Evolutionary conservation across 257 asterid species (phyloP).

Genomic region (Verbena officinalis): DNA sequence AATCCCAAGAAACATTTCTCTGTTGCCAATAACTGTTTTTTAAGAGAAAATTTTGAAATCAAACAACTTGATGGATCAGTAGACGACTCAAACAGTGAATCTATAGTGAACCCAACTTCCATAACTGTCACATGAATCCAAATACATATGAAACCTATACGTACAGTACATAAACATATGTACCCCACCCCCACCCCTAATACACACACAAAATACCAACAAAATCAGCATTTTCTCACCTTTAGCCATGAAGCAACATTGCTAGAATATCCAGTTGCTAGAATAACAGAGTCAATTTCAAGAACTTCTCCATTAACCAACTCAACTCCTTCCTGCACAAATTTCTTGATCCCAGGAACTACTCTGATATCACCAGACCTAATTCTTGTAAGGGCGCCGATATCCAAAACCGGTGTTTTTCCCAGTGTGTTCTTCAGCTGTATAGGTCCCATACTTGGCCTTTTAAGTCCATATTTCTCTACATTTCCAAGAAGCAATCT

Average conservation of each 20-base stretch:
- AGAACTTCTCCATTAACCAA: constrained; percentile 61
- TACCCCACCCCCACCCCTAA: not conserved
- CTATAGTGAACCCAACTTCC: constrained; percentile 53
- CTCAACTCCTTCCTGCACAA: constrained; percentile 62
- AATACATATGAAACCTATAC: constrained; percentile 10
- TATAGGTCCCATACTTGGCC: constrained; percentile 78
- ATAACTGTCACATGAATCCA: constrained; percentile 54
- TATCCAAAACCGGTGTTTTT: constrained; percentile 89
- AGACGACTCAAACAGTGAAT: constrained; percentile 41
- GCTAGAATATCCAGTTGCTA: constrained; percentile 94
- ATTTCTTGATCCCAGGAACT: constrained; percentile 77
- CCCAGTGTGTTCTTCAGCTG: constrained; percentile 75
- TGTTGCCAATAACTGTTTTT: constrained; percentile 20
- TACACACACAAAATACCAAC: not conserved
- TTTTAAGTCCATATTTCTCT: constrained; percentile 68
- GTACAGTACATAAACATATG: not conserved
- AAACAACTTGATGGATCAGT: constrained; percentile 33
- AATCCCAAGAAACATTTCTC: constrained; percentile 16
- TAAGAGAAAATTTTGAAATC: not conserved
- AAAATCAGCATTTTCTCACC: constrained; percentile 43
- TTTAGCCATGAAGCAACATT: constrained; percentile 93
- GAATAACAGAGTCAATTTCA: constrained; percentile 63
- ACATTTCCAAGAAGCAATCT: constrained; percentile 66
- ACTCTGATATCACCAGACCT: constrained; percentile 76
- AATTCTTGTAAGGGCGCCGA: constrained; percentile 72